Evolutionary conservation across 2,329 filamentous ascomycete genomes (phyloP).

Genomic region (Diaporthe destruens): DNA sequence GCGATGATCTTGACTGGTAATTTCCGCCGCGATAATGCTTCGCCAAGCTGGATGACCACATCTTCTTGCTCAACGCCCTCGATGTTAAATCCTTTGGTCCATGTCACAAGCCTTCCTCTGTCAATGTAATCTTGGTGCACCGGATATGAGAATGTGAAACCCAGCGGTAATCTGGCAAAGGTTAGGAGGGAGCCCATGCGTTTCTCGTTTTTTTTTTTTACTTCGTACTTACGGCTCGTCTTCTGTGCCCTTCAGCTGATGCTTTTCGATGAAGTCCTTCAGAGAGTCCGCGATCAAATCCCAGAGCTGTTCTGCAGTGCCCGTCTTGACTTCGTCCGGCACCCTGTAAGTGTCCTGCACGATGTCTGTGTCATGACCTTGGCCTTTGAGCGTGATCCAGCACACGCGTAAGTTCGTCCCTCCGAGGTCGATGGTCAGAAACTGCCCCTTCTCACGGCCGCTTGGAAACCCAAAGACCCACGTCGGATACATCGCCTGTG

Average conservation of each 20-base stretch:
- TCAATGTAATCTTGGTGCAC: constrained; percentile 78
- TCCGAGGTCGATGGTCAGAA: constrained; percentile 51
- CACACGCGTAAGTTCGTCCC: constrained; percentile 53
- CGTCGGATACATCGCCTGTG: constrained; percentile 38
- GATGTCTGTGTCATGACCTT: constrained; percentile 65
- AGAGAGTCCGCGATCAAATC: constrained; percentile 78
- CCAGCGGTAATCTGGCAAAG: constrained; percentile 68
- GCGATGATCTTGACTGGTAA: constrained; percentile 80
- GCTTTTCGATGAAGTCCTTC: constrained; percentile 75
- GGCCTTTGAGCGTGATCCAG: constrained; percentile 47
- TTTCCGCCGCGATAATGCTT: constrained; percentile 54
- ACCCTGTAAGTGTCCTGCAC: constrained; percentile 79
- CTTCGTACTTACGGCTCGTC: constrained; percentile 56
- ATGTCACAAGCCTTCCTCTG: constrained; percentile 77
- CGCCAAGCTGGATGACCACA: constrained; percentile 75
- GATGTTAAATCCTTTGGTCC: constrained; percentile 83
- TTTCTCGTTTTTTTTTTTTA: neutral
- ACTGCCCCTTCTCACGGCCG: constrained; percentile 76
- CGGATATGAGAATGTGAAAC: constrained; percentile 81
- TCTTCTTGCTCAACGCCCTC: constrained; percentile 77
- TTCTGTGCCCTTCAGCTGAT: constrained; percentile 34
- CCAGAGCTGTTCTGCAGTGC: constrained; percentile 75
- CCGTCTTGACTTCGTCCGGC: constrained; percentile 75
- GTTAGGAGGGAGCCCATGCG: constrained; percentile 53
- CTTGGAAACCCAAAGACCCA: constrained; percentile 67